Evolutionary conservation across 2,329 filamentous ascomycete species (phyloP), one percentile per base, ranked within the genome.

Genomic region (Ophiostoma novo-ulmi): DNA sequence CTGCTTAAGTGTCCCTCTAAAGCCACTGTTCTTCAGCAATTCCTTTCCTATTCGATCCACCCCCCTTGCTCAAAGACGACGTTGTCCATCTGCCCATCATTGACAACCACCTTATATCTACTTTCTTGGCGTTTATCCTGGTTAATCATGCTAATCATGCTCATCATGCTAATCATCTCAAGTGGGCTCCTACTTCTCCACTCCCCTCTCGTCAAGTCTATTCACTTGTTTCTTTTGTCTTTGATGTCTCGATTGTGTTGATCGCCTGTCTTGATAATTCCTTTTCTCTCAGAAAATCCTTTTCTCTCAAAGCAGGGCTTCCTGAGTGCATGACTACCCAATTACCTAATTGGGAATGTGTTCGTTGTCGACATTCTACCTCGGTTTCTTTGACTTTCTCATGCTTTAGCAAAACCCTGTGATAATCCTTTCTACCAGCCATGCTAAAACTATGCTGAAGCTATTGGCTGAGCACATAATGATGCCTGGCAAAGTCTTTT

Each of bases 11-110:
- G 44, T 17, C 38, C 8, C 11, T 17, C 5, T 48, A 48, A n/a
- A 48, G 44, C 38, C 38, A 39, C 11, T n/a, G 52, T 58, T 58
- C 52, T 58, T 58, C 52, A 58, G 22, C 52, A 58, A 58, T 58
- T 8, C 14, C 20, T 55, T 22, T 55, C 52, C 52, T 58, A 17
- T 26, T 11, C 22, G 52, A 58, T 14, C 8, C 39, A 44, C 10
- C n/a, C 48, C 48, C 48, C n/a, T 55, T n/a, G 20, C n/a, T 58
- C 44, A 20, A 17, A 6, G 14, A 48, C 44, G 44, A 48, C 20
- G 1, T 48, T 39, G 38, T 39, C 38, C 38, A 39, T 39, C 38
- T 31, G 31, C 3, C 31, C 31, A 31, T 31, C 31, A 31, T 31
- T 39, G 38, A 10, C 38, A 10, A 39, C 11, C 38, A 13, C 38